phyloP scores from a whole-genome alignment of 768 basidiomycete species.

The Termitomyces sp. region DNA sequence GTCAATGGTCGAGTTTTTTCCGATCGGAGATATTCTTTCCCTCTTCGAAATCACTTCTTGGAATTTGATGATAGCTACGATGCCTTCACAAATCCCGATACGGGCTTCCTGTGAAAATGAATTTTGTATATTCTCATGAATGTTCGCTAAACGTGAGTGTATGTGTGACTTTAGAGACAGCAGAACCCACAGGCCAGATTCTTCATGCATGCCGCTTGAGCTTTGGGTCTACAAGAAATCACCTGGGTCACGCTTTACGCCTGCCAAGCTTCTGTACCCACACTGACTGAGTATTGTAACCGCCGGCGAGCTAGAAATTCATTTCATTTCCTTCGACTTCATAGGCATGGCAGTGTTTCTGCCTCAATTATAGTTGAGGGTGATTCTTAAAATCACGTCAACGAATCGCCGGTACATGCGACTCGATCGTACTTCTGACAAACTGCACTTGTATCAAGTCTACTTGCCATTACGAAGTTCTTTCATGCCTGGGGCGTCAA shows the following conservation, averaged over 20 bases:
- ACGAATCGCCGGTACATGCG: constrained; percentile 2
- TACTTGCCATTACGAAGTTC: background rate
- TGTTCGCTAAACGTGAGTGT: background rate
- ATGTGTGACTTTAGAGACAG: background rate
- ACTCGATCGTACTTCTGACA: background rate
- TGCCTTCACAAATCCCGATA: background rate
- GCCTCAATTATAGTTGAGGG: constrained; percentile 2
- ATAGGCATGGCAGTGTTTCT: background rate
- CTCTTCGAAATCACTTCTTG: background rate
- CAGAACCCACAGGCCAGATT: background rate
- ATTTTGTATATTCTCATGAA: background rate
- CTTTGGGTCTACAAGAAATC: background rate
- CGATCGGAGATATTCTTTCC: background rate
- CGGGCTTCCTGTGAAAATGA: constrained; percentile 1
- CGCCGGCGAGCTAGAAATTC: constrained; percentile 7
- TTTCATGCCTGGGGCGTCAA: background rate
- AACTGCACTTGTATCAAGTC: background rate
- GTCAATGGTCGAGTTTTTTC: background rate
- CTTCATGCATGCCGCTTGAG: background rate
- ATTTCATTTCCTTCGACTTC: background rate
- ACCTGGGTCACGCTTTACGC: background rate
- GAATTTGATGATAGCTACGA: background rate
- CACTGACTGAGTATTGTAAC: background rate
- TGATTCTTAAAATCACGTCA: constrained; percentile 1
- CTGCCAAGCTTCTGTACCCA: background rate